These are phyloP conservation scores for Penicillium tannophilum DNA, from an alignment of 495 filamentous ascomycete genomes.

Conservation along the genomic window DNA sequence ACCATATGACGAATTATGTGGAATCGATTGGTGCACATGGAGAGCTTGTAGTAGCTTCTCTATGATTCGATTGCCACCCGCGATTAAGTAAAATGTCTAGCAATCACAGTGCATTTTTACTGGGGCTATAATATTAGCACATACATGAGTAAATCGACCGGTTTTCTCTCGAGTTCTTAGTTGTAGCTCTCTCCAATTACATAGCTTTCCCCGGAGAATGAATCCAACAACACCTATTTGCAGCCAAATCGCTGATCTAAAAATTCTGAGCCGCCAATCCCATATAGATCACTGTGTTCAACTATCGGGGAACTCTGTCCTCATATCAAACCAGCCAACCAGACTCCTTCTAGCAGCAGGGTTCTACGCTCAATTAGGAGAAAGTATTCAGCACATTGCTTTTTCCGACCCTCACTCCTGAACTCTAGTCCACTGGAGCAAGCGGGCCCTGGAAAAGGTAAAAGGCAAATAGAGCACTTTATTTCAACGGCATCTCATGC, in stretches of 20 bases:
- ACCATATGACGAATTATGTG: neutral
- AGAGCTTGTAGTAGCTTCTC: neutral
- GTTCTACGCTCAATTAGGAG: constrained; percentile 1
- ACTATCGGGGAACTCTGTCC: neutral
- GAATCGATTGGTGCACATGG: neutral
- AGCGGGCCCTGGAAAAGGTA: constrained; percentile 7
- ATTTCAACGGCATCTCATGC: constrained; percentile 18
- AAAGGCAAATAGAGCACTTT: constrained; percentile 18
- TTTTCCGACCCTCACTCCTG: constrained; percentile 18
- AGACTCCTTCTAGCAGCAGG: neutral
- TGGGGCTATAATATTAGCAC: too few species aligned
- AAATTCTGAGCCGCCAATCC: neutral
- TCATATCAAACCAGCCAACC: neutral
- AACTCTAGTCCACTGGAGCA: constrained; percentile 5
- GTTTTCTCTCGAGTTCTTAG: neutral
- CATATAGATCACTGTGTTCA: neutral
- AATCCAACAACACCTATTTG: neutral
- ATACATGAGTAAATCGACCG: too few species aligned
- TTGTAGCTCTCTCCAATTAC: neutral
- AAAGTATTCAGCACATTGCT: constrained; percentile 10
- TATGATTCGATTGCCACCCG: neutral
- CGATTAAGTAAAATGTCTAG: too few species aligned
- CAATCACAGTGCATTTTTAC: too few species aligned
- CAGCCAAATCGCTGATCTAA: neutral
- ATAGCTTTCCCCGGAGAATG: neutral